Percentiles rank a stretch among this genome's conserved stretches.
Conservation (phyloP, 768 basidiomycete genomes). For the Boletus sensibilis region DNA sequence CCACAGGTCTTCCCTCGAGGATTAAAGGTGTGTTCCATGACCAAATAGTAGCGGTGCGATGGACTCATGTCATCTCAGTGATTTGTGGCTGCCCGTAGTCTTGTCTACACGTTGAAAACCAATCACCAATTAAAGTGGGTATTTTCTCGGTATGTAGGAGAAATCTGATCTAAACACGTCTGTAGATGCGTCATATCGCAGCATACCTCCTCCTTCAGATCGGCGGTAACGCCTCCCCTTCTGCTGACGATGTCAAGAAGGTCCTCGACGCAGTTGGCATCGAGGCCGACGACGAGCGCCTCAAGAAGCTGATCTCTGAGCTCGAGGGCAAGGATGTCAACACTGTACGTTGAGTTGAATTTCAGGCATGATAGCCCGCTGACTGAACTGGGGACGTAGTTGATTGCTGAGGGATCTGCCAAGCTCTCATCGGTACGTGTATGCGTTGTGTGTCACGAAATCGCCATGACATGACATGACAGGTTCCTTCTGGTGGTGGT, state of each 20-base stretch:
- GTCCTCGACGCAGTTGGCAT: conserved; percentile 85
- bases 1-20: conserved; percentile 91
- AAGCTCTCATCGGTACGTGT: conserved; percentile 89
- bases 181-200: conserved; percentile 88
- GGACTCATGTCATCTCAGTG: conserved; percentile 45
- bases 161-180: background rate
- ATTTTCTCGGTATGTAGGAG: background rate
- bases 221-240: conserved; percentile 88
- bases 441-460: conserved; percentile 1
- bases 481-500: conserved; percentile 92
- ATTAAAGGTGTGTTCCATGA: conserved; percentile 60
- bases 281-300: conserved; percentile 79
- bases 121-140: conserved; percentile 45
- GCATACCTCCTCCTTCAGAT: conserved; percentile 96
- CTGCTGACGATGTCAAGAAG: conserved; percentile 83
- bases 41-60: background rate
- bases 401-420: conserved; percentile 89
- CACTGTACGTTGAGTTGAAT: conserved; percentile 48
- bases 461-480: conserved; percentile 5
- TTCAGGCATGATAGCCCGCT: background rate
- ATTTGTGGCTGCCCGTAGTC: conserved; percentile 87
- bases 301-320: conserved; percentile 83
- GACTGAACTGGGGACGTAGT: conserved; percentile 37
- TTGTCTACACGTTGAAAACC: conserved; percentile 31
- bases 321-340: conserved; percentile 88